These are phyloP conservation scores for Saccharomyces hybrid DNA, from an alignment of 1,139 yeast species.

Conservation along the genomic window DNA sequence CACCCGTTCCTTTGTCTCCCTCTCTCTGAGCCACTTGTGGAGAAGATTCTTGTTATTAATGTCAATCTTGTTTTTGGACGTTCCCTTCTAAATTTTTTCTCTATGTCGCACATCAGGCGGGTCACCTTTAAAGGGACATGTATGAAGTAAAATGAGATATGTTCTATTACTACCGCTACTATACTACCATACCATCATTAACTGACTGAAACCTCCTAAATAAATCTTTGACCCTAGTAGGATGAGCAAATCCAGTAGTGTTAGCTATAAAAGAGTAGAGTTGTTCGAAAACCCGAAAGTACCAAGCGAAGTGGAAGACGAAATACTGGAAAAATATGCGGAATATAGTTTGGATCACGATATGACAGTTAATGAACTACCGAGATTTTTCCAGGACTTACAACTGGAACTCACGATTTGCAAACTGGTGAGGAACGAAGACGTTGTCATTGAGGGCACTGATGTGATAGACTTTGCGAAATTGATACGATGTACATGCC, in stretches of 20 bases:
- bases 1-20: background rate
- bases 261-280: constrained; percentile 22
- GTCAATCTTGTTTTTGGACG: background rate
- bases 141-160: too few species aligned
- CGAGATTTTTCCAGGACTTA: constrained; percentile 26
- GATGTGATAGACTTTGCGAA: constrained; percentile 41
- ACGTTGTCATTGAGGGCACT: constrained; percentile 33
- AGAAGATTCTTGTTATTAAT: background rate
- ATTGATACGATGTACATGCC: constrained; percentile 35
- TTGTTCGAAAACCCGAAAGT: constrained; percentile 30
- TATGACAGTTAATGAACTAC: constrained; percentile 30
- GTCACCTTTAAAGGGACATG: background rate
- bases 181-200: too few species aligned
- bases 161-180: background rate
- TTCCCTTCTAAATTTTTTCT: background rate
- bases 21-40: background rate
- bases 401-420: constrained; percentile 29
- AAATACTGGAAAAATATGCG: constrained; percentile 35
- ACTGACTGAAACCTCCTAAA: too few species aligned
- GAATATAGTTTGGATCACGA: constrained; percentile 34
- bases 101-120: background rate
- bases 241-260: constrained; percentile 3
- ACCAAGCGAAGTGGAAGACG: constrained; percentile 37
- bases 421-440: constrained; percentile 14
- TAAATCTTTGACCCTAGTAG: background rate